Evolutionary conservation across 78 protist genomes (phyloP).

Genomic region (Dictyostelium capitatum): DNA sequence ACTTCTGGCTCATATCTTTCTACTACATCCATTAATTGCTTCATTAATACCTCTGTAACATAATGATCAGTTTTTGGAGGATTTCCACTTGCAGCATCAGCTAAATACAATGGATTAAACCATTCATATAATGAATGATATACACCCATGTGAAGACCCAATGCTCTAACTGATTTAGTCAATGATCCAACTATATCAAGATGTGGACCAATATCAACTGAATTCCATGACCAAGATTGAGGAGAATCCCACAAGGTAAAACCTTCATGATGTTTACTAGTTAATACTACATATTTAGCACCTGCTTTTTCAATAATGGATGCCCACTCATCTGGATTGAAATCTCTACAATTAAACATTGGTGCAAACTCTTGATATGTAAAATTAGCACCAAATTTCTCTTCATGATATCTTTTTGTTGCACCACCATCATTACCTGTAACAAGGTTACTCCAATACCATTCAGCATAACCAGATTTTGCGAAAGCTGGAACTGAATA

Average conservation of each 20-base stretch:
- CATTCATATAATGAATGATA: conserved; percentile 77
- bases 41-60: conserved; percentile 33
- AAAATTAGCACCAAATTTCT: conserved; percentile 64
- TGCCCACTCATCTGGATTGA: conserved; percentile 73
- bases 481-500: conserved; percentile 75
- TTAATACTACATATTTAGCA: conserved; percentile 71
- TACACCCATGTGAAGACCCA: conserved; percentile 53
- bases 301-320: conserved; percentile 57
- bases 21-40: conserved; percentile 40
- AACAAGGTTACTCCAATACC: conserved; percentile 77
- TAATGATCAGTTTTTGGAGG: conserved; percentile 21
- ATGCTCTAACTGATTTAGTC: conserved; percentile 20
- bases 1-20: conserved; percentile 13
- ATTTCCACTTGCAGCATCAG: conserved; percentile 33
- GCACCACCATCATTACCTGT: conserved; percentile 52
- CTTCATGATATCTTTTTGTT: conserved; percentile 32
- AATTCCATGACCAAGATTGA: conserved; percentile 56
- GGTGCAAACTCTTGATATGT: conserved; percentile 66
- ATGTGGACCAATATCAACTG: conserved; percentile 67
- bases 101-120: conserved; percentile 67
- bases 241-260: conserved; percentile 32
- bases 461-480: conserved; percentile 58
- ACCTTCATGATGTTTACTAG: conserved; percentile 82
- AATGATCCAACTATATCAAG: conserved; percentile 21
- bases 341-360: conserved; percentile 30